Base-by-base conservation (phyloP, 495 filamentous ascomycete genomes). In the Tuber borchii region DNA sequence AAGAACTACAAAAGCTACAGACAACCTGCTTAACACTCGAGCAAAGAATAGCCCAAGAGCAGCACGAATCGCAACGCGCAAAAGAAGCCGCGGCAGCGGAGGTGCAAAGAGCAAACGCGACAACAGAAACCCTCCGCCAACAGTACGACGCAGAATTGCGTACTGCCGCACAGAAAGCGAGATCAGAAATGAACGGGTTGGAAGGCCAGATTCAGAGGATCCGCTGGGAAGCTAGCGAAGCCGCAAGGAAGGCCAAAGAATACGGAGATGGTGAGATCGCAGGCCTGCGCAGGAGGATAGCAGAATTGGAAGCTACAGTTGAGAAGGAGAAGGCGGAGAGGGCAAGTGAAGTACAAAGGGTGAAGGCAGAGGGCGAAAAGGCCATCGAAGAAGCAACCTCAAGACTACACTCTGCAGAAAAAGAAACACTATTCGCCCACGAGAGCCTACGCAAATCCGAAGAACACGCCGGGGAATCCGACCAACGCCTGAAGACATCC, bases 11-110 rank as follows among this genome's bases (percentile, higher is more conserved):
- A 80, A 91, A 90, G 71, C 82, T 90, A 69, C 89, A 93, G 79
- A 86, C 88, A 6, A 89, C 91, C 69, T 83, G 91, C 34, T 83
- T 94, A 26, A 88, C 86, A n/a, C 83, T 92, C 20, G 87, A 92
- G 73, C 87, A 89, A 43, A 91, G 89, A 80, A 86, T 96, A 72
- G 89, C 90, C 19, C 93, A 94, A 83, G 93, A 91, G 76, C 90
- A 93, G 82, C 88, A 89, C 37, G 92, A 94, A 79, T 90, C 92
- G 83, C 88, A 89, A 37, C 89, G 90, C 74, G 88, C 90, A 20
- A 92, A 91, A 81, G 93, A 97, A 78, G 87, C 87, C 2, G 87
- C 86, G 7, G 82, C 87, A 5, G 84, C 89, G 37, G 93, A 97
- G 77, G 73, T 93, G 26, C 85, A 88, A 44, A 87, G 88, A 71